phyloP scores from a whole-genome alignment of 768 basidiomycete species.

The Sutorius australiensis region DNA sequence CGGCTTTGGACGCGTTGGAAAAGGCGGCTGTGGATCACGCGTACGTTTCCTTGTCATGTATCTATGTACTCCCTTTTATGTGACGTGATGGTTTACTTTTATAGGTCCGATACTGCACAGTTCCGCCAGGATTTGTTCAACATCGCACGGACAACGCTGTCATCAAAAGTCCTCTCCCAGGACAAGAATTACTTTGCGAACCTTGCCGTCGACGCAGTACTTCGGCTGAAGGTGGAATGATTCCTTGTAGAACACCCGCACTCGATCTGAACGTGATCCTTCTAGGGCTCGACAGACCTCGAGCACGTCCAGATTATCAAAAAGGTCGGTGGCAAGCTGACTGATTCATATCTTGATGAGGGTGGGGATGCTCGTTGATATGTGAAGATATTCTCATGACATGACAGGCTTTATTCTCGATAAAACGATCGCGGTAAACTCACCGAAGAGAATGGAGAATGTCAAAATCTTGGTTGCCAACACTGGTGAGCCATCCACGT shows the following conservation, averaged over 20 bases:
- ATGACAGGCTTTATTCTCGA: conserved; percentile 90
- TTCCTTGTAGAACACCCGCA: background rate
- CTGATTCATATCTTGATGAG: conserved; percentile 97
- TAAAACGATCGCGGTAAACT: conserved; percentile 91
- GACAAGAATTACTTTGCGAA: conserved; percentile 99
- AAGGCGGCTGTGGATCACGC: conserved; percentile 77
- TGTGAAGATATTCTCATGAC: background rate
- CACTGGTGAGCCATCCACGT: conserved; percentile 63
- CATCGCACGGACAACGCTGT: conserved; percentile 93
- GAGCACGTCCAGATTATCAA: conserved; percentile 99
- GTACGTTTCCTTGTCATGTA: conserved; percentile 43
- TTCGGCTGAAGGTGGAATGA: conserved; percentile 72
- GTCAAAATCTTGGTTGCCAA: conserved; percentile 96
- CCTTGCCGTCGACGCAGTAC: conserved; percentile 93
- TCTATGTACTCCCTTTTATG: background rate
- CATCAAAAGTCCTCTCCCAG: conserved; percentile 93
- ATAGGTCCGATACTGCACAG: conserved; percentile 62
- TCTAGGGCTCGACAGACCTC: conserved; percentile 88
- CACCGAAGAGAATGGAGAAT: conserved; percentile 91
- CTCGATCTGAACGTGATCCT: background rate
- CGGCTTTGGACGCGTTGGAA: conserved; percentile 83
- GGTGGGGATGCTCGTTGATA: conserved; percentile 41
- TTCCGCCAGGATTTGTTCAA: conserved; percentile 94
- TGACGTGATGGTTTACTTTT: background rate
- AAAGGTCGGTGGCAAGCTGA: conserved; percentile 98